These are phyloP conservation scores for Curvularia sp. DNA, from an alignment of 2,329 filamentous ascomycete genomes.

Conservation along the genomic window DNA sequence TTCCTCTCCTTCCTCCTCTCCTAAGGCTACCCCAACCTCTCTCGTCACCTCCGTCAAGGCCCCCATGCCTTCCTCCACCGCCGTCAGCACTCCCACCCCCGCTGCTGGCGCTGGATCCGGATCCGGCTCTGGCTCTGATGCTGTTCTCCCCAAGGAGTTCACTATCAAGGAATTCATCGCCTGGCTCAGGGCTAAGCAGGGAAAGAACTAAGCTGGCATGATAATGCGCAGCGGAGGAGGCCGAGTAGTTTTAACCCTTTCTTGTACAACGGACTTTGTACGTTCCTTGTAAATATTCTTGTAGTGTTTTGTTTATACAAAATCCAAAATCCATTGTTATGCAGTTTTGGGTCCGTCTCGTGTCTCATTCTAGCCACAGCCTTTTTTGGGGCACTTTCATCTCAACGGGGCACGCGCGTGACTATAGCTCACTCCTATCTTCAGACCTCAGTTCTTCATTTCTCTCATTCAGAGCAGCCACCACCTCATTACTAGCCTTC, in stretches of 20 bases:
- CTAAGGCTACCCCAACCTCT: slow-evolving; percentile 17
- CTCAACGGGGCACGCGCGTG: not conserved
- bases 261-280: not conserved
- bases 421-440: slow-evolving; percentile 20
- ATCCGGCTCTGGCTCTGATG: slow-evolving; percentile 22
- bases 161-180: slow-evolving; percentile 39
- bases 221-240: not conserved
- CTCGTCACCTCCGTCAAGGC: slow-evolving; percentile 14
- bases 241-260: not conserved
- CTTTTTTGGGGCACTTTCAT: not conserved
- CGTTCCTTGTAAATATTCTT: slow-evolving; percentile 5
- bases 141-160: slow-evolving; percentile 33
- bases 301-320: slow-evolving; percentile 5
- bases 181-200: slow-evolving; percentile 34
- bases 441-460: not conserved
- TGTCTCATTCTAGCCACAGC: not conserved
- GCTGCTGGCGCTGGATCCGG: slow-evolving; percentile 22
- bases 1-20: too few species aligned
- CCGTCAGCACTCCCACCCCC: slow-evolving; percentile 13
- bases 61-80: slow-evolving; percentile 15
- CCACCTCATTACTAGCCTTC: slow-evolving; percentile 40
- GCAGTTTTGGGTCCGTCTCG: not conserved
- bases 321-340: not conserved
- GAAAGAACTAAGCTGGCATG: slow-evolving; percentile 11
- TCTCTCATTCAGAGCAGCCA: not conserved